Evolutionary conservation across 345 rosid species (phyloP).

Genomic region (Sisymbrium irio): DNA sequence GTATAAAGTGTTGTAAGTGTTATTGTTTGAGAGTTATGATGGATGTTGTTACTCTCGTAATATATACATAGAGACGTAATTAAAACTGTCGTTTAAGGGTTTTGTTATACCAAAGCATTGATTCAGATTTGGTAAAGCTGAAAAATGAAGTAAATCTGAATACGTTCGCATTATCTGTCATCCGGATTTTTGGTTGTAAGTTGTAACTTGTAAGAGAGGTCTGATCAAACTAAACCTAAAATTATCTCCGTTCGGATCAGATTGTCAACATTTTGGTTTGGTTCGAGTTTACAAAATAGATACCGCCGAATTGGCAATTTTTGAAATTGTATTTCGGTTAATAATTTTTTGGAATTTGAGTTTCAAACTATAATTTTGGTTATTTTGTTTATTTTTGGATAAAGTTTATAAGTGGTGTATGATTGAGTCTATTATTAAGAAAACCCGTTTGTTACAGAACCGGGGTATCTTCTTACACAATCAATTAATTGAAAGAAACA

Average conservation of each 20-base stretch:
- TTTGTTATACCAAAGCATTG: neutral
- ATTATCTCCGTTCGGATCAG: neutral
- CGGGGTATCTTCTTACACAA: conserved; percentile 9
- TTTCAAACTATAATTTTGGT: neutral
- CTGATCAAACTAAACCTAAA: neutral
- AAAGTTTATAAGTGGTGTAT: neutral
- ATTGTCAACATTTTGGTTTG: neutral
- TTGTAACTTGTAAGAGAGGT: no score
- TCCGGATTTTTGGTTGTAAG: no score
- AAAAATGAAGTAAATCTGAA: no score
- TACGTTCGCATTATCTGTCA: no score
- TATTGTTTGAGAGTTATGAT: conserved; percentile 7
- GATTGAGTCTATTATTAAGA: conserved; percentile 13
- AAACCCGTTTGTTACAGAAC: conserved; percentile 3
- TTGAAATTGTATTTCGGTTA: neutral
- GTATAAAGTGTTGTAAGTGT: conserved; percentile 18
- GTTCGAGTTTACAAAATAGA: neutral
- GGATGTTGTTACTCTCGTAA: neutral
- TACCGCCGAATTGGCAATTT: neutral
- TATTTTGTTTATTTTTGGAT: neutral
- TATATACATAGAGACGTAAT: neutral
- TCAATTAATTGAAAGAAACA: conserved; percentile 11
- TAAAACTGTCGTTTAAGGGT: neutral
- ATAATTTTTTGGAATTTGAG: neutral
- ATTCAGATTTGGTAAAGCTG: neutral